A percentile compares a stretch with the other conserved stretches of the same genome.
phyloP scores from a whole-genome alignment of 305 asterid genomes.

The Fraxinus albicans region DNA sequence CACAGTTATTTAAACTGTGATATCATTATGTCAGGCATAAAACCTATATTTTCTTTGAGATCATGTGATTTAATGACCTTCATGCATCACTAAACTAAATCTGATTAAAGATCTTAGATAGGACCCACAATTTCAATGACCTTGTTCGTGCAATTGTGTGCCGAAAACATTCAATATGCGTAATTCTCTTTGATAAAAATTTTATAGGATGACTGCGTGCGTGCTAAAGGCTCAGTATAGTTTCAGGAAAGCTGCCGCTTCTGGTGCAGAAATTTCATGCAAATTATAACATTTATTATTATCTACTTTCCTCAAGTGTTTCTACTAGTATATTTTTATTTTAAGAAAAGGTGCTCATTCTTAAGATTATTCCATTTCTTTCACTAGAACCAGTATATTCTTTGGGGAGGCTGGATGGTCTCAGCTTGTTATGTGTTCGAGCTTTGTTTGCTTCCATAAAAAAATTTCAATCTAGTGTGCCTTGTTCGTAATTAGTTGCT shows the following conservation, averaged over 20 bases:
- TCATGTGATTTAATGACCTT: background rate
- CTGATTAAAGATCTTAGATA: background rate
- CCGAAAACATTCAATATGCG: background rate
- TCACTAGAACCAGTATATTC: background rate
- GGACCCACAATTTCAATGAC: background rate
- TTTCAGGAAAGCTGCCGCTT: background rate
- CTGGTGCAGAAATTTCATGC: background rate
- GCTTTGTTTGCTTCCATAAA: background rate
- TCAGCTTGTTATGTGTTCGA: background rate
- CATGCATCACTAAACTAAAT: background rate
- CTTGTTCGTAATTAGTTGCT: constrained; percentile 14
- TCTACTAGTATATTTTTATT: background rate
- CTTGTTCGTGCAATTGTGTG: background rate
- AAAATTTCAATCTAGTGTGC: background rate
- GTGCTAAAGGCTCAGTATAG: background rate
- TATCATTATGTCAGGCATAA: background rate
- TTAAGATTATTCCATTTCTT: background rate
- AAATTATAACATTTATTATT: background rate
- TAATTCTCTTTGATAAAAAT: background rate
- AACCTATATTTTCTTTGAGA: background rate
- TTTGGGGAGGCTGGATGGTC: background rate
- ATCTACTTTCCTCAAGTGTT: background rate
- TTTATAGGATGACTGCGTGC: background rate
- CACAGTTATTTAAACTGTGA: background rate
- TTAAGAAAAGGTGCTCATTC: background rate